Conservation (phyloP, 257 asterid genomes). For the Lantana camara region DNA sequence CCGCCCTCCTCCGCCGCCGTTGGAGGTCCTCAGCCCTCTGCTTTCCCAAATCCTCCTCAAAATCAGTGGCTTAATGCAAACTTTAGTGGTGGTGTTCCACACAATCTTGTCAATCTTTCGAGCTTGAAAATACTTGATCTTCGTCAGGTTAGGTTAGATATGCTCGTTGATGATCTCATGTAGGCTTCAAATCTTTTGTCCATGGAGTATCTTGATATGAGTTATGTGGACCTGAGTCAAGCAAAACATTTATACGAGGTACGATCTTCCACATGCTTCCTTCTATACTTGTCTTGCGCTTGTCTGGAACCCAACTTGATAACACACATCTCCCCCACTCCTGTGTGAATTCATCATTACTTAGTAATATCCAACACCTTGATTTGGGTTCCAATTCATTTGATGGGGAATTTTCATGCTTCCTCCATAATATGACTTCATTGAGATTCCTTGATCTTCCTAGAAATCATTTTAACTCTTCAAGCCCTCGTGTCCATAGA, state of each 20-base stretch:
- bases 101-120: not conserved
- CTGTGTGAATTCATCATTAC: not conserved
- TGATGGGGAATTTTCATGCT: not conserved
- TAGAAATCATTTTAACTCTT: not conserved
- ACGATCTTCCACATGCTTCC: not conserved
- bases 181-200: not conserved
- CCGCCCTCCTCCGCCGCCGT: too few species aligned
- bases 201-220: not conserved
- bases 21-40: too few species aligned
- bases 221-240: not conserved
- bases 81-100: not conserved
- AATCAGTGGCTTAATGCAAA: too few species aligned
- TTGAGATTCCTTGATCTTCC: not conserved
- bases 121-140: not conserved
- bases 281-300: not conserved
- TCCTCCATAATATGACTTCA: not conserved
- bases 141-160: not conserved
- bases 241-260: not conserved
- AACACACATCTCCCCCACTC: not conserved
- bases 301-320: not conserved
- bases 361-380: not conserved
- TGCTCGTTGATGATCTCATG: not conserved
- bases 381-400: not conserved
- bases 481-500: not conserved
- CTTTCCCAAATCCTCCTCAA: too few species aligned